Conservation (phyloP, 495 filamentous ascomycete species). For the Evernia prunastri region DNA sequence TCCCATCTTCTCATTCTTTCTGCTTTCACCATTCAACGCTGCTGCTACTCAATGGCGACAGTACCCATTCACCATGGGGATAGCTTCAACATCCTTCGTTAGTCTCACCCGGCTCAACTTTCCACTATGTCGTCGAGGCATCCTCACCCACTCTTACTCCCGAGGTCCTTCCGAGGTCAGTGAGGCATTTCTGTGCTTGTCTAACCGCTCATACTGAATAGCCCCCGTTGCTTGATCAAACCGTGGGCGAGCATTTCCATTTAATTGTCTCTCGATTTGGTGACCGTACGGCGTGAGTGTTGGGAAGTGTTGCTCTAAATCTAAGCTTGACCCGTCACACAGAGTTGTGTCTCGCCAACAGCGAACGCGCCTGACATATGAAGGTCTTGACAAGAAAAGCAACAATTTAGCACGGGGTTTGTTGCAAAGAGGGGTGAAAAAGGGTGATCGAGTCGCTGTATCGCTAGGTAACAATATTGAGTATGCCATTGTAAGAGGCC, state of each 20-base stretch:
- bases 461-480: slow-evolving; percentile 81
- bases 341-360: slow-evolving; percentile 64
- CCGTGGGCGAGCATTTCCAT: slow-evolving; percentile 76
- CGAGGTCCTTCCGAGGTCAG: slow-evolving; percentile 42
- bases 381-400: slow-evolving; percentile 64
- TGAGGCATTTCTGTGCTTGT: not conserved
- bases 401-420: slow-evolving; percentile 72
- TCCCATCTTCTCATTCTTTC: not conserved
- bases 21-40: not conserved
- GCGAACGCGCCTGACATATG: slow-evolving; percentile 61
- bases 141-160: slow-evolving; percentile 44
- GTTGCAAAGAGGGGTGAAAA: slow-evolving; percentile 64
- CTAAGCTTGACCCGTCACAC: slow-evolving; percentile 4
- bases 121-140: slow-evolving; percentile 25
- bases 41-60: not conserved
- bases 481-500: slow-evolving; percentile 57
- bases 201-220: slow-evolving; percentile 4
- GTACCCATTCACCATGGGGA: slow-evolving; percentile 7
- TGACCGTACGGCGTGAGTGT: slow-evolving; percentile 63
- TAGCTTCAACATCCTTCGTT: not conserved
- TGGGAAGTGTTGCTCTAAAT: not conserved
- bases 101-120: not conserved
- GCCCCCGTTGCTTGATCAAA: slow-evolving; percentile 64
- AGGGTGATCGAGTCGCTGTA: slow-evolving; percentile 80
- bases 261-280: slow-evolving; percentile 63